phyloP scores from a whole-genome alignment of 1,284 basidiomycete species.

The Cryptococcus maquisensis region DNA sequence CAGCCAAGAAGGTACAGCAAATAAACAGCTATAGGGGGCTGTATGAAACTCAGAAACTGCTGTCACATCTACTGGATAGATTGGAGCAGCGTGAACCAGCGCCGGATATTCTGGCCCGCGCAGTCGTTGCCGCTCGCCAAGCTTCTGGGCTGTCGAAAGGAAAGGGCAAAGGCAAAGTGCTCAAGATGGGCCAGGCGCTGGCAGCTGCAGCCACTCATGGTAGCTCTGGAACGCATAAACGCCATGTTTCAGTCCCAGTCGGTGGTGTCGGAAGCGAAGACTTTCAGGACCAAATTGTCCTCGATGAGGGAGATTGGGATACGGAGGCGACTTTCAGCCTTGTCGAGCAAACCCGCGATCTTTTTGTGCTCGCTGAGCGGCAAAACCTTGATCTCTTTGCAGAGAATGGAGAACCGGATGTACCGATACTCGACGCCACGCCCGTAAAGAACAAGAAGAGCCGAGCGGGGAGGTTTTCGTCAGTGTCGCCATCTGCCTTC shows the following conservation, averaged over 20 bases:
- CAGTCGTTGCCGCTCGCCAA: constrained; percentile 22
- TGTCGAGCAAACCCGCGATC: constrained; percentile 38
- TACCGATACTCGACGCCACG: constrained; percentile 5
- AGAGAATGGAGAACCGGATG: constrained; percentile 5
- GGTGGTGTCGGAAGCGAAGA: constrained; percentile 22
- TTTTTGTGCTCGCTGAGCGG: constrained; percentile 31
- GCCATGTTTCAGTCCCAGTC: too few species aligned
- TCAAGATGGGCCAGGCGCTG: constrained; percentile 24
- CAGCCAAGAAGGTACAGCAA: constrained; percentile 7
- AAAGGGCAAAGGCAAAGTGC: constrained; percentile 19
- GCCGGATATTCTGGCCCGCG: constrained; percentile 35
- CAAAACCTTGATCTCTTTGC: constrained; percentile 34
- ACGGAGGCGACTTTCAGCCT: constrained; percentile 32
- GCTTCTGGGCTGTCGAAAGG: constrained; percentile 7
- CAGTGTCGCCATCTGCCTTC: constrained; percentile 15
- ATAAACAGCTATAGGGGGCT: constrained; percentile 20
- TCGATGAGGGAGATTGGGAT: constrained; percentile 31
- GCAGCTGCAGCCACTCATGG: constrained; percentile 11
- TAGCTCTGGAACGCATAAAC: background rate
- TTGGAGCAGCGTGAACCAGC: constrained; percentile 29
- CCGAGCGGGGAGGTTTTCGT: constrained; percentile 27
- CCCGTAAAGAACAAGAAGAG: constrained; percentile 16
- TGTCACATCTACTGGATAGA: constrained; percentile 34
- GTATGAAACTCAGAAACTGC: constrained; percentile 41
- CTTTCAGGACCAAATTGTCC: constrained; percentile 18